Base-by-base conservation (phyloP, 2,329 filamentous ascomycete genomes). In the Ceratocystis colombiana region DNA sequence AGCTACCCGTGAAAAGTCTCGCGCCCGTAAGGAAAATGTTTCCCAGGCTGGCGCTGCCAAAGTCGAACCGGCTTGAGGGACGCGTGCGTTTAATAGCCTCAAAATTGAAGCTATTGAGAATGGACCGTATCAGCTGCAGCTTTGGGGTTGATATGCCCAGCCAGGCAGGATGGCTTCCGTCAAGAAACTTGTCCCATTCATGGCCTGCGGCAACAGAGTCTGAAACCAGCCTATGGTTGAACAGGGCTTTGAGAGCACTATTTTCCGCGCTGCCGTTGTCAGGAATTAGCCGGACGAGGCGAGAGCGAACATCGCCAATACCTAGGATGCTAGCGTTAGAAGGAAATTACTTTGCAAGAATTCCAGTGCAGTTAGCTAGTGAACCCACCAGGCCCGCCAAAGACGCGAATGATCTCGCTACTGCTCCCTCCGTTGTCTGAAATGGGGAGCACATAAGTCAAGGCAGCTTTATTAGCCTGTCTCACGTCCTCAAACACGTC, bases 401-500 rank as follows among this genome's bases (percentile, higher is more conserved):
- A 94, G 45, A 97, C 91, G 45, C 94, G 84, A 70, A 96, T 96
- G 72, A 96, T 79, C 77, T 97, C 93, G 57, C 90, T 96, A 1
- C 91, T 95, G 71, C 89, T 95, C 48, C 93, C 93, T 62, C 93
- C 93, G 76, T 97, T 97, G 77, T 97, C 93, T 70, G 89, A 94
- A 73, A 96, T 96, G 45, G 93, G 93, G 64, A 97, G 96, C 68
- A 96, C 85, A 75, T 96, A 95, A 76, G 84, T 90, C 53, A 95
- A 77, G 2, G 82, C 78, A 72, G 87, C 88, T 50, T 81, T 76
- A 69, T 88, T 88, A 71, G 81, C 86, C 69, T 85, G 76, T 12
- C 83, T 79, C 44, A 89, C 79, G 20, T 78, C 77, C 71, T 83
- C 87, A 76, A 96, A 96, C 10, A 96, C 89, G 74, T 96, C 93